A percentile compares a stretch with the other conserved stretches of the same genome.
Evolutionary conservation across 1,284 basidiomycete species (phyloP).

Genomic region (Flammula alnicola): DNA sequence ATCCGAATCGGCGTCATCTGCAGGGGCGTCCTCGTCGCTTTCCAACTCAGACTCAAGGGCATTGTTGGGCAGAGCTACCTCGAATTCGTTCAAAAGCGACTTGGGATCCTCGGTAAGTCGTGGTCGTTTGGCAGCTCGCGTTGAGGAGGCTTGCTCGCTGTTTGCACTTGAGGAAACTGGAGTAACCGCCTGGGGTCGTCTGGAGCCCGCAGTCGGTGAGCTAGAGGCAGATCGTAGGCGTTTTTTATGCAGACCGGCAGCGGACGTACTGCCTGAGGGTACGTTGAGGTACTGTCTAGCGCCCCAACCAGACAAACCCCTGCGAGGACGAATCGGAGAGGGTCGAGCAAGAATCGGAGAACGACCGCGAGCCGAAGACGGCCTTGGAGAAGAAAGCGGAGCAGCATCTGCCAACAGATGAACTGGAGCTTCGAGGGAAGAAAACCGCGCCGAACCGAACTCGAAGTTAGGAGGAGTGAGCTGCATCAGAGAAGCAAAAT

Average conservation of each 20-base stretch:
- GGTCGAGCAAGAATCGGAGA: conserved; percentile 10
- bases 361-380: conserved; percentile 7
- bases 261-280: background rate
- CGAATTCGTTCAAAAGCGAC: background rate
- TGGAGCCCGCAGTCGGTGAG: conserved; percentile 2
- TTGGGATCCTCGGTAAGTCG: background rate
- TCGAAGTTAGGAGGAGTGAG: conserved; percentile 8
- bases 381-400: conserved; percentile 1
- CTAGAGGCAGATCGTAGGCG: conserved; percentile 12
- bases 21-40: conserved; percentile 9
- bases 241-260: conserved; percentile 1
- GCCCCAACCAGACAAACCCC: conserved; percentile 22
- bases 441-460: conserved; percentile 3
- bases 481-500: conserved; percentile 15
- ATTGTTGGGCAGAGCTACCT: background rate
- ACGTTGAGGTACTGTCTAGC: background rate
- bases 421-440: background rate
- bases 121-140: background rate
- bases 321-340: conserved; percentile 9
- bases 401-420: background rate
- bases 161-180: background rate
- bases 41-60: conserved; percentile 10
- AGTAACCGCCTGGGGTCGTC: conserved; percentile 4
- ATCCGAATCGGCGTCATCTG: conserved; percentile 30
- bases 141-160: background rate